Conservation (phyloP, 495 filamentous ascomycete genomes). For the Collariella sp. region DNA sequence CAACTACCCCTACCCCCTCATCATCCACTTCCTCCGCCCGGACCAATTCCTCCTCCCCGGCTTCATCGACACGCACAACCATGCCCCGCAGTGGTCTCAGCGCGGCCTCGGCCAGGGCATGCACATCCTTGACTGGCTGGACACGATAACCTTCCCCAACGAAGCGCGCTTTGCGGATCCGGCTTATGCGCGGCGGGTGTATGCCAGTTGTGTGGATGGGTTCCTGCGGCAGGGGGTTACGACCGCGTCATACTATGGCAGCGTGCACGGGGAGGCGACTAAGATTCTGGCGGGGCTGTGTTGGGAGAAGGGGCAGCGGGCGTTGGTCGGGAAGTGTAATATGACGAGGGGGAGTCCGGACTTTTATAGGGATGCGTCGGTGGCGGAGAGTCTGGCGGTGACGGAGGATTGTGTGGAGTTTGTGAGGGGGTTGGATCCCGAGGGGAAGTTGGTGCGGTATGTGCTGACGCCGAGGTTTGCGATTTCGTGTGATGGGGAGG, state of each 20-base stretch:
- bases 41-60: conserved; percentile 53
- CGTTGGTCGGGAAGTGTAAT: conserved; percentile 58
- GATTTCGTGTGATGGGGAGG: conserved; percentile 46
- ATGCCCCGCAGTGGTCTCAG: conserved; percentile 56
- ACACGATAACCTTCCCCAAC: conserved; percentile 52
- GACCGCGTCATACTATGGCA: conserved; percentile 58
- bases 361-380: conserved; percentile 47
- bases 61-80: conserved; percentile 58
- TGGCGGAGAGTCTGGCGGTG: conserved; percentile 40
- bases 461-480: conserved; percentile 60
- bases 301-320: conserved; percentile 49
- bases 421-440: conserved; percentile 36
- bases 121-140: conserved; percentile 52
- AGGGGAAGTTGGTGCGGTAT: conserved; percentile 41
- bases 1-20: conserved; percentile 7
- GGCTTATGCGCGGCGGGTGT: conserved; percentile 44
- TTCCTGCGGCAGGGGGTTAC: conserved; percentile 56
- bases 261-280: conserved; percentile 49
- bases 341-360: conserved; percentile 55
- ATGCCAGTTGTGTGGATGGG: conserved; percentile 46
- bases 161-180: conserved; percentile 51
- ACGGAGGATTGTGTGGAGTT: conserved; percentile 47
- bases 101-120: conserved; percentile 52
- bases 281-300: conserved; percentile 53
- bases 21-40: conserved; percentile 35